Evolutionary conservation across 352 stramenopile species (phyloP), one percentile per base, ranked within the genome.

Genomic region (Pythium myriotylum): DNA sequence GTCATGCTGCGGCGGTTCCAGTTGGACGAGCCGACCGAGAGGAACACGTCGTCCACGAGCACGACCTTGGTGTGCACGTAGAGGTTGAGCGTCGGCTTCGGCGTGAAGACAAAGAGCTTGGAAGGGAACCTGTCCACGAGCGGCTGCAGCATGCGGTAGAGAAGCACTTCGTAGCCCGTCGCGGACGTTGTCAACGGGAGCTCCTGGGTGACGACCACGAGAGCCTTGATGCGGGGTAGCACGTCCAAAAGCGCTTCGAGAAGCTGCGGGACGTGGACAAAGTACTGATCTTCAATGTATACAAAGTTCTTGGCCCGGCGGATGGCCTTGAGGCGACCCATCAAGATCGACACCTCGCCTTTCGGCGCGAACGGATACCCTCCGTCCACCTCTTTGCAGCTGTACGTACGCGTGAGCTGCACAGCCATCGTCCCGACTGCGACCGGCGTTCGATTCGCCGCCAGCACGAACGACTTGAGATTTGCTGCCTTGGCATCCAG

Each of bases 1-100:
- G 67, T 71, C 67, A 74, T 74, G 35, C 67, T 74, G n/a, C 67
- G 67, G 5, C 46, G 54, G 46, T 74, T 74, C 67, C 67, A 74
- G 32, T 72, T 76, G 41, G 50, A 53, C 16, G 68, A 76, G 8
- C 68, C 54, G 14, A 73, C 43, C 10, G 59, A 67, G 7, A 73
- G 16, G 24, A 68, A 76, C 14, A 73, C 59, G 26, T 76, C 68
- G 48, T 73, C 68, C 10, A 67, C 45, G 17, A 88, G 26, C 37
- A 88, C 41, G 9, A 81, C 72, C 47, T 88, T 87, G 32, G 62
- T 70, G 59, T 90, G 80, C 19, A 90, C 58, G 62, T 84, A 90
- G 22, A 88, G 61, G 27, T 67, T 45, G 22, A 65, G 32, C n/a
- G 27, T n/a, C 10, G 54, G 33, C 12, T 58, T 65, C 3, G 66